Evolutionary conservation across 2,329 filamentous ascomycete genomes (phyloP).

Genomic region (Sporothrix inflata): DNA sequence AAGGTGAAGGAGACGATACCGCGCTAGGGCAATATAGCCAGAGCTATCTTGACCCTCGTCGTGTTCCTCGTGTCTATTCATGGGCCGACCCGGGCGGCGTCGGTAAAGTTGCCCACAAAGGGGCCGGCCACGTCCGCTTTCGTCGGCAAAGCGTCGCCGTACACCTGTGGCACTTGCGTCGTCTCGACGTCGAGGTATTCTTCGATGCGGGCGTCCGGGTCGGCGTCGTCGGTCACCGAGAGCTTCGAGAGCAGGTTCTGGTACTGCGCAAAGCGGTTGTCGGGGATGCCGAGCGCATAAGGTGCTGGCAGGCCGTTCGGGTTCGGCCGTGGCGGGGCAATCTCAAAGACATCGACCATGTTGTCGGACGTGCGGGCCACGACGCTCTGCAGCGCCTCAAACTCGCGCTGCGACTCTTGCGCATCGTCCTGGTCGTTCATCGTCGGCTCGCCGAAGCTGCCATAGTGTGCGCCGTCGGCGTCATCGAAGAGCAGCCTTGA

Average conservation of each 20-base stretch:
- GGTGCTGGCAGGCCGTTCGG: conserved; percentile 44
- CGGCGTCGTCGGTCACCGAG: conserved; percentile 50
- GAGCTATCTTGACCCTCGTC: too few species aligned
- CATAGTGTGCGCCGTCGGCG: conserved; percentile 61
- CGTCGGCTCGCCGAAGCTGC: conserved; percentile 63
- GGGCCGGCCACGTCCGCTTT: conserved; percentile 48
- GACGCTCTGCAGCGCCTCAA: conserved; percentile 65
- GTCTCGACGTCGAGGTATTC: conserved; percentile 18
- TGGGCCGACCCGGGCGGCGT: conserved; percentile 59
- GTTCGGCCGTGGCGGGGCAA: conserved; percentile 56
- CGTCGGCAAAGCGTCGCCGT: conserved; percentile 45
- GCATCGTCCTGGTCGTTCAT: conserved; percentile 61
- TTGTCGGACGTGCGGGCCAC: conserved; percentile 68
- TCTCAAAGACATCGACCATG: conserved; percentile 70
- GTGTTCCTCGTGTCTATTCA: conserved; percentile 35
- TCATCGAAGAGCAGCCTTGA: conserved; percentile 65
- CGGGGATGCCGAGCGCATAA: conserved; percentile 58
- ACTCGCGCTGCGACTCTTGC: conserved; percentile 65
- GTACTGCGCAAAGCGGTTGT: conserved; percentile 60
- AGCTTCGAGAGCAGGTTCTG: conserved; percentile 65
- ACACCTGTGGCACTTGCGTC: conserved; percentile 35
- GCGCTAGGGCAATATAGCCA: too few species aligned
- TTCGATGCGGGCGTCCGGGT: conserved; percentile 55
- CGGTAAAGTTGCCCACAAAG: conserved; percentile 64
- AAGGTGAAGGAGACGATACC: too few species aligned